Base-by-base conservation (phyloP, 208 protist genomes). In the Angomonas deanei region DNA sequence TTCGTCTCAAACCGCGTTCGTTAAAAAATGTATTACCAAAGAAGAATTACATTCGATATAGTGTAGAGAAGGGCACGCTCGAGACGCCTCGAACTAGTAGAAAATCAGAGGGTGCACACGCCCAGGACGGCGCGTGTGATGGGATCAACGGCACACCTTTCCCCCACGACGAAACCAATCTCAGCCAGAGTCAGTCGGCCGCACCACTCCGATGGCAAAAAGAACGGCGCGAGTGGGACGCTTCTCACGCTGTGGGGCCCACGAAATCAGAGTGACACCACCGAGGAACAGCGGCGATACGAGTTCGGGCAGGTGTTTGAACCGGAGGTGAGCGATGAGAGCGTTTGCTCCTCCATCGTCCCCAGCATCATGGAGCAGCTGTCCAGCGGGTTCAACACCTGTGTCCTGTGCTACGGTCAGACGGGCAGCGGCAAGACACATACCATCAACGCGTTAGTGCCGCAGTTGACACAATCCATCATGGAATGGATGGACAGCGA, bases 351-450 rank as follows among this genome's bases (percentile, higher is more conserved):
- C 32, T 66, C 61, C 10, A 24, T 90, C 2, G 53, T 88, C 53
- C 80, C 88, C 10, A 55, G 61, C 57, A 66, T 94, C 49, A 55
- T 87, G 33, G 76, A 84, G 53, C 80, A 86, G 70, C 24, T 92
- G 39, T 58, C 52, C 38, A 57, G 58, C 23, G 78, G 78, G 23
- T 84, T 66, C 68, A 84, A 81, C 70, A 73, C 72, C 0, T 86
- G 78, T 72, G 65, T 93, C 23, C 53, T 93, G 32, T 88, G 82
- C 59, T 79, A 82, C 65, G 81, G 81, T 24, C 77, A 81, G 65
- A 78, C 71, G 21, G 77, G 74, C 47, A 84, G 73, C 66, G 81
- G 81, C 31, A 84, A 84, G 64, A 83, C 77, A n/a, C 72, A 78
- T 57, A 88, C 72, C 28, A 76, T 82, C 59, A 78, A 84, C 64